These are phyloP conservation scores for Ceratocystis colombiana DNA, from an alignment of 2,329 filamentous ascomycete species.

Conservation along the genomic window DNA sequence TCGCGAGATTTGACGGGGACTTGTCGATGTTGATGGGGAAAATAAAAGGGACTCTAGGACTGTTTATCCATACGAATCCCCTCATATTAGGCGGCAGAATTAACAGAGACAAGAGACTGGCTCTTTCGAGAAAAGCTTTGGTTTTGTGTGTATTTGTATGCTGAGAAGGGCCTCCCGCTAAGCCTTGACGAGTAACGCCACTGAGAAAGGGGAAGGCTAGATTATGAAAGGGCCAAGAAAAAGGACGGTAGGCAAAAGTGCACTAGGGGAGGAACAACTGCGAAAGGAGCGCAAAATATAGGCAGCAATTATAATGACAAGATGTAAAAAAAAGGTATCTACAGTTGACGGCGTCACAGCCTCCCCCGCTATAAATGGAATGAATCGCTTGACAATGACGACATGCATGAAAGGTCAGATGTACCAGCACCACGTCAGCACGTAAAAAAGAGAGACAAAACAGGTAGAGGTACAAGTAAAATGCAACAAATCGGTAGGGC, in stretches of 20 bases:
- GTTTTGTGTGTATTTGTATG: neutral
- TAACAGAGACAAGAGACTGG: conserved; percentile 8
- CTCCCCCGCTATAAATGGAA: neutral
- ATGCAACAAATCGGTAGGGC: neutral
- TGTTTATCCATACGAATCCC: neutral
- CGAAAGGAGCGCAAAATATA: neutral
- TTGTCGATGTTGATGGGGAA: neutral
- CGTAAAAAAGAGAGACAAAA: neutral
- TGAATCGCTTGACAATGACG: neutral
- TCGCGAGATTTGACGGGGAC: neutral
- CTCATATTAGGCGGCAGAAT: conserved; percentile 22
- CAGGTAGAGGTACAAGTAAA: neutral
- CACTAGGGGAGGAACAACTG: neutral
- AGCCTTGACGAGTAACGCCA: conserved; percentile 13
- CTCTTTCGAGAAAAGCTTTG: conserved; percentile 4
- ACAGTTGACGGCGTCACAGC: conserved; percentile 1
- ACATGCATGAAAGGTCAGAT: neutral
- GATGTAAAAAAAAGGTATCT: neutral
- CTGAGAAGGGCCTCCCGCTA: conserved; percentile 22
- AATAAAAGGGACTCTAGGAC: neutral
- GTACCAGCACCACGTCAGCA: neutral
- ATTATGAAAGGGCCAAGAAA: neutral
- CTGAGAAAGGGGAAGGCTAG: conserved; percentile 12
- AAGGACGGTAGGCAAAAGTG: neutral
- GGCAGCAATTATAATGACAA: conserved; percentile 1